These are phyloP conservation scores for Aspergillus calidoustus DNA, from an alignment of 2,329 filamentous ascomycete genomes.

Conservation along the genomic window DNA sequence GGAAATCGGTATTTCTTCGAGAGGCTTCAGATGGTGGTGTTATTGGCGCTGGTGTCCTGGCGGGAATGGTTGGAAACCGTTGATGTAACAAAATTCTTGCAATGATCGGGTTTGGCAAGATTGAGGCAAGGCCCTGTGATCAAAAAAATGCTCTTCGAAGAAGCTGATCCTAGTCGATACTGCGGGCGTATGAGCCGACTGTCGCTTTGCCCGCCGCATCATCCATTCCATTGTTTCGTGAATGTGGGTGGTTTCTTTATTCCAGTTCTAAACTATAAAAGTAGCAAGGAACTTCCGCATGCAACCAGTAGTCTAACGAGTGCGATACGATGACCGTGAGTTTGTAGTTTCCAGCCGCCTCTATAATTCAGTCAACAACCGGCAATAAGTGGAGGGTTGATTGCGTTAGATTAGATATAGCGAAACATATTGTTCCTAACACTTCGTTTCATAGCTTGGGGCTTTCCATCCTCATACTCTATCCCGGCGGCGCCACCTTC, in stretches of 20 bases:
- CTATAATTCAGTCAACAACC: neutral
- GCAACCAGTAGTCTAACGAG: neutral
- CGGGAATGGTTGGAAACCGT: slow-evolving; percentile 49
- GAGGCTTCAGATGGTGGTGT: slow-evolving; percentile 61
- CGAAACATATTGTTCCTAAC: slow-evolving; percentile 80
- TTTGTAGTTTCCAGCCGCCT: neutral
- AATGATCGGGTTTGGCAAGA: too few relatives aligned
- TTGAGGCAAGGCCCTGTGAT: too few relatives aligned
- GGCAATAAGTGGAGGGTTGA: slow-evolving; percentile 1
- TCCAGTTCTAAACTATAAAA: too few relatives aligned
- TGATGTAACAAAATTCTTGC: neutral
- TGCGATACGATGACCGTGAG: too few relatives aligned
- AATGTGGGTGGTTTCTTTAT: too few relatives aligned
- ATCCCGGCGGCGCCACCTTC: slow-evolving; percentile 73
- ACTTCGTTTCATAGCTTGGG: slow-evolving; percentile 72
- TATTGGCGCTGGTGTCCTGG: slow-evolving; percentile 60
- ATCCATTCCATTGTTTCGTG: too few relatives aligned
- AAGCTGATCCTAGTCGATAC: too few relatives aligned
- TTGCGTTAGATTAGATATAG: slow-evolving; percentile 55
- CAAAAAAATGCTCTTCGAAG: too few relatives aligned
- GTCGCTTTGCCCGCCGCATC: too few relatives aligned
- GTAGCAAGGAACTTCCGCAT: too few relatives aligned
- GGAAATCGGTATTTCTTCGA: slow-evolving; percentile 56
- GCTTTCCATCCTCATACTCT: slow-evolving; percentile 75
- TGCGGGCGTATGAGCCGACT: too few relatives aligned